Percentiles rank a stretch among this genome's conserved stretches.
Conservation (phyloP, 23 red algal genomes). For the Gracilaria caudata region DNA sequence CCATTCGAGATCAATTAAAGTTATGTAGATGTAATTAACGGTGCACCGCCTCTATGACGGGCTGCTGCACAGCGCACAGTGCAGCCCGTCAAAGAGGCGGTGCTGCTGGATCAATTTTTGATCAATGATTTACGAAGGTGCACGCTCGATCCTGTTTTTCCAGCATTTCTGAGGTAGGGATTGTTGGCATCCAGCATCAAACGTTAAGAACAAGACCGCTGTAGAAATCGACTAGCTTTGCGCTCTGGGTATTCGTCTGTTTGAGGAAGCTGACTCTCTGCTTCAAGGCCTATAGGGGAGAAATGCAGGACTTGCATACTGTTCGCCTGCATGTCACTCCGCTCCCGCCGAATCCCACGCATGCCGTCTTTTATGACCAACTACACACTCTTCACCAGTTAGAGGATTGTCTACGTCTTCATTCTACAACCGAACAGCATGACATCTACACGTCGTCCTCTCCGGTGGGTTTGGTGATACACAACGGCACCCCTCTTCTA, state of each 20-base stretch:
- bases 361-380: slow-evolving; percentile 6
- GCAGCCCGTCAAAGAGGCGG: too few species aligned
- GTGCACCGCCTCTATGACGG: background rate
- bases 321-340: slow-evolving; percentile 10
- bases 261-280: background rate
- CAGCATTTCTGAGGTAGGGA: too few species aligned
- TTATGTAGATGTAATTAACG: background rate
- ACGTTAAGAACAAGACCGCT: too few species aligned
- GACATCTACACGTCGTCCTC: background rate
- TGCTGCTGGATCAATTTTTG: too few species aligned
- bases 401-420: background rate
- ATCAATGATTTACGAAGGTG: too few species aligned
- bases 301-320: slow-evolving; percentile 18
- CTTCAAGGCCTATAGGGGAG: background rate
- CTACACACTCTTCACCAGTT: background rate
- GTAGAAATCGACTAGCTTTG: too few species aligned
- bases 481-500: slow-evolving; percentile 4
- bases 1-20: background rate
- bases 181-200: too few species aligned
- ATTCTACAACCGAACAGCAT: background rate
- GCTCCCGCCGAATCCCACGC: background rate
- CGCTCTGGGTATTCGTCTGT: too few species aligned
- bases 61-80: too few species aligned
- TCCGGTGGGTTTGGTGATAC: slow-evolving; percentile 4
- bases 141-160: too few species aligned